Evolutionary conservation across 768 basidiomycete genomes (phyloP).

Genomic region (Trametopsis cervina): DNA sequence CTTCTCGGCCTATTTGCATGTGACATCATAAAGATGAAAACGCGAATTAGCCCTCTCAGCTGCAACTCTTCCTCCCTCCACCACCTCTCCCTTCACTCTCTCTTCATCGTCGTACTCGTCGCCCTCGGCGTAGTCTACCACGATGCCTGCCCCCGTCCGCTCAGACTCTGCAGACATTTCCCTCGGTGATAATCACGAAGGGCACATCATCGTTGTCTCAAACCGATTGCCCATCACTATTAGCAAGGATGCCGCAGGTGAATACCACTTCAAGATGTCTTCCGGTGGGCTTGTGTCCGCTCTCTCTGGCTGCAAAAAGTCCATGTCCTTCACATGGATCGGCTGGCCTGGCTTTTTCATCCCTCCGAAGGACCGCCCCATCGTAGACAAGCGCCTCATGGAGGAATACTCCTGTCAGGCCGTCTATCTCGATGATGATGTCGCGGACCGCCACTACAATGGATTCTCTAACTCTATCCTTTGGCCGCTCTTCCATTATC

Average conservation of each 20-base stretch:
- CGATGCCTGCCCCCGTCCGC: constrained; percentile 1
- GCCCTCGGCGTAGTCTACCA: background rate
- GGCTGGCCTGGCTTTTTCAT: constrained; percentile 95
- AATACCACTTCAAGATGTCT: constrained; percentile 99
- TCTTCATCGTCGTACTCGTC: background rate
- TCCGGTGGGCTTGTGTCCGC: constrained; percentile 97
- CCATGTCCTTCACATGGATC: constrained; percentile 96
- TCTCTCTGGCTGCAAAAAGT: constrained; percentile 96
- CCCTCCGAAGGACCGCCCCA: constrained; percentile 82
- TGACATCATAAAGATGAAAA: constrained; percentile 10
- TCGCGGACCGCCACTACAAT: constrained; percentile 97
- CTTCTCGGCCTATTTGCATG: background rate
- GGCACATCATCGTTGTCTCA: constrained; percentile 89
- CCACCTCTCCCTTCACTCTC: constrained; percentile 1
- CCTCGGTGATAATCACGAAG: constrained; percentile 35
- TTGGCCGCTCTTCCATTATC: constrained; percentile 99
- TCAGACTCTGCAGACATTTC: constrained; percentile 7
- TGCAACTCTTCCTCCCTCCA: constrained; percentile 3
- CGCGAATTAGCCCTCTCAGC: background rate
- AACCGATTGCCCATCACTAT: constrained; percentile 96
- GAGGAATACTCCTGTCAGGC: constrained; percentile 97
- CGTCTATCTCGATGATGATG: constrained; percentile 95
- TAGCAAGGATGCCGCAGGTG: constrained; percentile 83
- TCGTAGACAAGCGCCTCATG: constrained; percentile 87
- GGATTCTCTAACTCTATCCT: constrained; percentile 99